Base-by-base conservation (phyloP, 2,329 filamentous ascomycete species). In the Phaeoacremonium minimum region DNA sequence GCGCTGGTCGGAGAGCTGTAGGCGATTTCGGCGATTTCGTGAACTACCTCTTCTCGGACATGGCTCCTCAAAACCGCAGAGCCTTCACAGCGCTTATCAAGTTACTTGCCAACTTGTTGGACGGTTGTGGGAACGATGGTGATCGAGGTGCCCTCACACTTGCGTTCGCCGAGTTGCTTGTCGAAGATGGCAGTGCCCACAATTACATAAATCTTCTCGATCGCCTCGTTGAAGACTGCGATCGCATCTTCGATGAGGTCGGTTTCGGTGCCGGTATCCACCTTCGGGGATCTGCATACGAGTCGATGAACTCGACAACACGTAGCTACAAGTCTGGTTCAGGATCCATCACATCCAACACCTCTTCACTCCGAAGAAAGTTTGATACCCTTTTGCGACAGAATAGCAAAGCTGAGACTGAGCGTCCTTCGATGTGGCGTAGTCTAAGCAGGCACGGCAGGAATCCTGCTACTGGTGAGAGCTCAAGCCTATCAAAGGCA, bases 141-240 rank as follows among this genome's bases (percentile, higher is more conserved):
- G 91, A 96, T 55, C 77, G 90, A 32, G 91, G 91, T 33, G 86
- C 87, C 15, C 64, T 97, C 48, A 96, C 89, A 1, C 79, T 87
- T 30, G 86, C 88, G 2, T 96, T 97, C 65, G 83, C 89, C 0
- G 89, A 96, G 55, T 71, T 96, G 34, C 67, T 97, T 6, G 85
- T 93, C 3, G 76, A 81, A 5, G 83, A 89, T 40, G 85, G 83
- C 6, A 80, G 83, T 42, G 80, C 89, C 2, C 81, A 87, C 41
- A 77, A 89, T 44, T 93, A 91, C 55, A 90, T 96, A 48, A 93
- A 91, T 37, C 67, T 96, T 12, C 70, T 96, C 31, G 90, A 96
- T 61, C 80, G 87, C 15, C 74, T 96, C 15, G 88, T 96, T 0
- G 87, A 95, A 45, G 90, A 95, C 53, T 88, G 86, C 44, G 87